phyloP scores from a whole-genome alignment of 148 eudicot species.

The Spergularia marina region DNA sequence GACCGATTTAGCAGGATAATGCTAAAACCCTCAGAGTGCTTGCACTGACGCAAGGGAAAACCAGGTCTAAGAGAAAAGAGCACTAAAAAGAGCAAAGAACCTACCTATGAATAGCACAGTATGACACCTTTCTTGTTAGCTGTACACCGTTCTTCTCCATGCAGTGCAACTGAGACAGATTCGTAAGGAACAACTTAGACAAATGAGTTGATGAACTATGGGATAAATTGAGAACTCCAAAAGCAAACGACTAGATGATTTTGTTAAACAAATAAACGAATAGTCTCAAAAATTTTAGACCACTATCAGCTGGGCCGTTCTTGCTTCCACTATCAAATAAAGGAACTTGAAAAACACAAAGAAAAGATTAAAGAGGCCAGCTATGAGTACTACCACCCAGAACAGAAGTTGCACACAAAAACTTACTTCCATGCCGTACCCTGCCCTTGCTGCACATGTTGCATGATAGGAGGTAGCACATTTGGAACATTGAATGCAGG shows the following conservation, averaged over 20 bases:
- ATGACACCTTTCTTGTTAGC: conserved; percentile 59
- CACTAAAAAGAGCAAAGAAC: conserved; percentile 12
- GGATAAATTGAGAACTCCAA: neutral
- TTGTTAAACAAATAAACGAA: neutral
- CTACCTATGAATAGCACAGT: conserved; percentile 83
- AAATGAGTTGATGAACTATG: neutral
- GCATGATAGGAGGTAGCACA: conserved; percentile 86
- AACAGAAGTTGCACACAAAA: neutral
- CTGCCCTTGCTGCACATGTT: conserved; percentile 88
- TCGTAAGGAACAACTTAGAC: neutral
- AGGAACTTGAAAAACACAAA: neutral
- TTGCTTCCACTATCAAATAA: neutral
- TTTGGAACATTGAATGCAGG: conserved; percentile 93
- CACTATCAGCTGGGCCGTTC: neutral
- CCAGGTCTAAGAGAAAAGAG: neutral
- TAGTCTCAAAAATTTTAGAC: neutral
- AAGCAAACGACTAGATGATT: neutral
- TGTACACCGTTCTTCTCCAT: conserved; percentile 62
- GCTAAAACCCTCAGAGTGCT: neutral
- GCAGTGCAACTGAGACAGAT: conserved; percentile 63
- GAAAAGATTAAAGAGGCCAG: neutral
- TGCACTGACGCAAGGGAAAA: too few species aligned
- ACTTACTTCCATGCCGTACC: conserved; percentile 93
- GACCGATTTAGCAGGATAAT: neutral
- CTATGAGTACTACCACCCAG: neutral